Conservation (phyloP, 495 filamentous ascomycete species). For the Daldinia decipiens region DNA sequence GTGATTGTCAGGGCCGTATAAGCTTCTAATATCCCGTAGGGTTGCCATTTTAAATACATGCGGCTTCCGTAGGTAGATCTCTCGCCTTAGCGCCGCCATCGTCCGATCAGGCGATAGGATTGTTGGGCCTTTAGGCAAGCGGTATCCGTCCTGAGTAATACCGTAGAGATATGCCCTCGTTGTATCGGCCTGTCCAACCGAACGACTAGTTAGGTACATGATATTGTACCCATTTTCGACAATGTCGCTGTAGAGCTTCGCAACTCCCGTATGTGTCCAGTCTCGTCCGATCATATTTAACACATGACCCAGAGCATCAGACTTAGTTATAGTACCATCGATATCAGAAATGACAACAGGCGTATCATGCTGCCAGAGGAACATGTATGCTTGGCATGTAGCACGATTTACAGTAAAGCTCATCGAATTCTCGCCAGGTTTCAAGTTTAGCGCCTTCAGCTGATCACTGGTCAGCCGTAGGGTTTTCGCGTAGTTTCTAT, state of each 20-base stretch:
- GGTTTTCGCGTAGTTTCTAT: conserved; percentile 94
- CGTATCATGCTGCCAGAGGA: conserved; percentile 85
- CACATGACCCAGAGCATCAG: conserved; percentile 96
- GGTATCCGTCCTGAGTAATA: conserved; percentile 86
- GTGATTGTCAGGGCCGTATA: conserved; percentile 80
- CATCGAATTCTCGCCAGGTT: conserved; percentile 86
- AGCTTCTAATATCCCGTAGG: conserved; percentile 86
- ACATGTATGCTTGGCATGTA: conserved; percentile 92
- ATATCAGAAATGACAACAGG: conserved; percentile 99
- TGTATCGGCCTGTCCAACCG: conserved; percentile 91
- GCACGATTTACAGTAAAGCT: conserved; percentile 96
- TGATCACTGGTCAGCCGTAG: conserved; percentile 96
- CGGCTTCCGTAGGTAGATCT: conserved; percentile 95
- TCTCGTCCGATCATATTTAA: conserved; percentile 97
- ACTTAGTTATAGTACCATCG: conserved; percentile 99
- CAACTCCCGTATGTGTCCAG: conserved; percentile 97
- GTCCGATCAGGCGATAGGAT: conserved; percentile 96
- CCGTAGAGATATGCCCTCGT: conserved; percentile 92
- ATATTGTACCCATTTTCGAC: conserved; percentile 97
- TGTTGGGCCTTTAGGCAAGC: conserved; percentile 86
- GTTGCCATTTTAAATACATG: conserved; percentile 99
- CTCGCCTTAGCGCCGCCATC: conserved; percentile 91
- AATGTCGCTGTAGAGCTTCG: conserved; percentile 97
- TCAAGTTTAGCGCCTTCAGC: conserved; percentile 84
- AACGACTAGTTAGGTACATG: conserved; percentile 95